Evolutionary conservation across 352 stramenopile species (phyloP).

Genomic region (Globisporangium yorkense): DNA sequence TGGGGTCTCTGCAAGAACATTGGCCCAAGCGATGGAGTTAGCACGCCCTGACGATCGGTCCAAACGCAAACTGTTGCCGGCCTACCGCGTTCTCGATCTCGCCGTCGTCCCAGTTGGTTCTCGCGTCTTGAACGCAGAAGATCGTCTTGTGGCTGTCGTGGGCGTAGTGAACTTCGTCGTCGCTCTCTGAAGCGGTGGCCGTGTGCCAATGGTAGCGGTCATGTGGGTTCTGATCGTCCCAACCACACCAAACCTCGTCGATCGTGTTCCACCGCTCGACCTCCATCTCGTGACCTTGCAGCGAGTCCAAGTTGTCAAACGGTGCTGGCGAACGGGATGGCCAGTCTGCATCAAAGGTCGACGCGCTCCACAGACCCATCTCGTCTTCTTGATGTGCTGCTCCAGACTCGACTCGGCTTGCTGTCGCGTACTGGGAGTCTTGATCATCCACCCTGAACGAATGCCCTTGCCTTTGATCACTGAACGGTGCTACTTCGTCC

Average conservation of each 20-base stretch:
- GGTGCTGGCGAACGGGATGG: background rate
- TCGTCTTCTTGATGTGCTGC: background rate
- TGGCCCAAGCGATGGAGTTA: no score
- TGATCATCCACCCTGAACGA: background rate
- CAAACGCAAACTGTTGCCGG: background rate
- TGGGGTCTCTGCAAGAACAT: background rate
- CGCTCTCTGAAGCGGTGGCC: no score
- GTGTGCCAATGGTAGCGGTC: background rate
- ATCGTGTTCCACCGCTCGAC: background rate
- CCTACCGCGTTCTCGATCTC: conserved; percentile 1
- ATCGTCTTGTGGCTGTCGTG: background rate
- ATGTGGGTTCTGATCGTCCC: background rate
- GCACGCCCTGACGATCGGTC: no score
- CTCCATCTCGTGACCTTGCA: background rate
- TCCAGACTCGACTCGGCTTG: background rate
- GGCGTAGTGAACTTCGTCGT: background rate
- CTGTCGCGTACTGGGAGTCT: background rate
- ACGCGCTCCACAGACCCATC: background rate
- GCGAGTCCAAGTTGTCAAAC: background rate
- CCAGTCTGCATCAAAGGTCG: background rate
- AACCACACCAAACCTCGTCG: background rate
- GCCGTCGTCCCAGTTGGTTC: conserved; percentile 10
- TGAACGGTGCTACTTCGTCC: background rate
- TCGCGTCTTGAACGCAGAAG: conserved; percentile 12
- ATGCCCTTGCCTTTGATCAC: background rate